These are phyloP conservation scores for Corchorus olitorius DNA, from an alignment of 345 rosid genomes.

Conservation along the genomic window DNA sequence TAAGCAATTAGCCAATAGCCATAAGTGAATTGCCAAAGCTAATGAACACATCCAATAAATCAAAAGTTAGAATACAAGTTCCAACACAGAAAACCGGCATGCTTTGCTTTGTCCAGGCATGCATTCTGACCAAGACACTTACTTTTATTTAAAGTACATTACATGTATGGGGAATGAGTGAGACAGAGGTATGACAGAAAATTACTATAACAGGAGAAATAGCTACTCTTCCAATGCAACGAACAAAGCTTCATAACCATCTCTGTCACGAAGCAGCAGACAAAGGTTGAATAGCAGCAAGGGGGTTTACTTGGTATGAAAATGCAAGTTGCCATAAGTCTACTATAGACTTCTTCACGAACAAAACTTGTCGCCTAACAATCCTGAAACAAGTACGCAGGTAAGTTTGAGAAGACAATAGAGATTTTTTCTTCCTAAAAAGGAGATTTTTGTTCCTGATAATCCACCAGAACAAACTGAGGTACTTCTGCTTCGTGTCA, in stretches of 20 bases:
- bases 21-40: no score
- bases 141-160: no score
- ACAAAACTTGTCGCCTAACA: conserved; percentile 41
- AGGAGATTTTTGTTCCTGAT: no score
- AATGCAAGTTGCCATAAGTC: conserved; percentile 93
- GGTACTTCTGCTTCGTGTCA: no score
- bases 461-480: no score
- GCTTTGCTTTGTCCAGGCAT: no score
- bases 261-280: conserved; percentile 32
- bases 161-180: neutral
- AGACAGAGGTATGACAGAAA: neutral
- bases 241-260: conserved; percentile 9
- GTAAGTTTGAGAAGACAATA: neutral
- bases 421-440: no score
- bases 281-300: conserved; percentile 84
- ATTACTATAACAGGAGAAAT: neutral
- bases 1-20: no score
- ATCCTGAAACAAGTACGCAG: conserved; percentile 43
- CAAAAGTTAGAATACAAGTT: no score
- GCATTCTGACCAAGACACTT: no score
- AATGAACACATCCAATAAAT: no score
- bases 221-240: neutral
- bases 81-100: no score
- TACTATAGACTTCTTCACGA: conserved; percentile 53
- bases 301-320: conserved; percentile 90